phyloP scores from a whole-genome alignment of 306 rosid genomes.

The Quercus wislizeni region DNA sequence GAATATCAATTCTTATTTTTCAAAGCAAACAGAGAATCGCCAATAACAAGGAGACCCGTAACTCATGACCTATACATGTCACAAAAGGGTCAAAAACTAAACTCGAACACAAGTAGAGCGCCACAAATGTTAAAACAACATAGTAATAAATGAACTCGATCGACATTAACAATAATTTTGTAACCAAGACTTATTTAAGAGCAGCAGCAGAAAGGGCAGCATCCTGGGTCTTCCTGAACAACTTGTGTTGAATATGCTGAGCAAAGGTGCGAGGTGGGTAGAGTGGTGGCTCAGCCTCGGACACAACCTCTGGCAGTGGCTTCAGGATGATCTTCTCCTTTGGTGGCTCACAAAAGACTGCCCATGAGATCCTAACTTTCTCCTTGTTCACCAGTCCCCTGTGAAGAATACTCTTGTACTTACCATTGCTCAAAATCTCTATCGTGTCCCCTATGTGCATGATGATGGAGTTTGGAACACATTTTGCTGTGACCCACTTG shows the following conservation, averaged over 20 bases:
- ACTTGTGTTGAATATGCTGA: conserved; percentile 78
- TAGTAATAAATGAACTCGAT: neutral
- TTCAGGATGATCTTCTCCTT: conserved; percentile 81
- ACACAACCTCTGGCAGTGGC: conserved; percentile 68
- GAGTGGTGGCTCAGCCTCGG: conserved; percentile 41
- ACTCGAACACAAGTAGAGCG: too few species aligned
- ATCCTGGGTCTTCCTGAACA: conserved; percentile 55
- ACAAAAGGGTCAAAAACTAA: neutral
- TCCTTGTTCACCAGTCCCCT: conserved; percentile 83
- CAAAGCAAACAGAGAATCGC: neutral
- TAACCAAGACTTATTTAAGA: neutral
- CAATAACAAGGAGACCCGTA: neutral
- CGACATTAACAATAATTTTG: neutral
- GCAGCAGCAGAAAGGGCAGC: neutral
- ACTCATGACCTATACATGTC: neutral
- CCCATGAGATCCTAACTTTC: conserved; percentile 88
- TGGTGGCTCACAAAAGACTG: conserved; percentile 84
- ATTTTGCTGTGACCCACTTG: conserved; percentile 76
- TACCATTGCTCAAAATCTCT: conserved; percentile 79
- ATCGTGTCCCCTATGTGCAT: conserved; percentile 89
- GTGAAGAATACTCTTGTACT: conserved; percentile 80
- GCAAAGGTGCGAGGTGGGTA: conserved; percentile 82
- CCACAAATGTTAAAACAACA: neutral
- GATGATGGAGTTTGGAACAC: conserved; percentile 68
- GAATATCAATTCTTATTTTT: neutral